These are phyloP conservation scores for Aspergillus puulaauensis DNA, from an alignment of 2,329 filamentous ascomycete species.

Conservation along the genomic window DNA sequence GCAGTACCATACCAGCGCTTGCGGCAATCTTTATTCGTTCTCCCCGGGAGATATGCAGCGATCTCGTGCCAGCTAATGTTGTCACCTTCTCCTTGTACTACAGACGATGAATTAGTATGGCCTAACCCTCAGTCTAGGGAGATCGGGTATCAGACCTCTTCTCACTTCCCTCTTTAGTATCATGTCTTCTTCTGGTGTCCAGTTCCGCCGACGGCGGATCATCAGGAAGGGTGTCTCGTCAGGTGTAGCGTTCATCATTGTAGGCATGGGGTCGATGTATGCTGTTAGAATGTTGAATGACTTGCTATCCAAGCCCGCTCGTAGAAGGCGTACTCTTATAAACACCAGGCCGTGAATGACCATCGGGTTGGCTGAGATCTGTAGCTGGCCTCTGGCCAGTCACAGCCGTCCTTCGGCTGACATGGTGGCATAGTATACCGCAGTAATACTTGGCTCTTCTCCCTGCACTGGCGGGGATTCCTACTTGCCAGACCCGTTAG, in stretches of 20 bases:
- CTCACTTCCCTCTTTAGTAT: neutral
- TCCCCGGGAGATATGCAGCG: conserved; percentile 6
- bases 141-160: neutral
- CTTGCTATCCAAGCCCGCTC: neutral
- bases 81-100: conserved; percentile 2
- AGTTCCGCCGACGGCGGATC: conserved; percentile 1
- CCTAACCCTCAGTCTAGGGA: neutral
- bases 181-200: conserved; percentile 1
- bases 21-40: conserved; percentile 12
- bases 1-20: conserved; percentile 12
- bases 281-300: too few species aligned
- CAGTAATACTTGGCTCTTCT: neutral
- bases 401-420: neutral
- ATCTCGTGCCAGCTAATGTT: conserved; percentile 11
- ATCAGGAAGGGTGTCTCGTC: neutral
- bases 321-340: neutral
- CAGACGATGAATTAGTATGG: neutral
- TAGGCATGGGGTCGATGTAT: too few species aligned
- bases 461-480: neutral
- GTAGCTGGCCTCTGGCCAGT: neutral
- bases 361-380: neutral
- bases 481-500: neutral
- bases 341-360: neutral
- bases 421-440: neutral
- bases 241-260: neutral